Percentiles rank a stretch among this genome's conserved stretches.
Conservation (phyloP, 2,329 filamentous ascomycete species). For the Seiridium unicorne region DNA sequence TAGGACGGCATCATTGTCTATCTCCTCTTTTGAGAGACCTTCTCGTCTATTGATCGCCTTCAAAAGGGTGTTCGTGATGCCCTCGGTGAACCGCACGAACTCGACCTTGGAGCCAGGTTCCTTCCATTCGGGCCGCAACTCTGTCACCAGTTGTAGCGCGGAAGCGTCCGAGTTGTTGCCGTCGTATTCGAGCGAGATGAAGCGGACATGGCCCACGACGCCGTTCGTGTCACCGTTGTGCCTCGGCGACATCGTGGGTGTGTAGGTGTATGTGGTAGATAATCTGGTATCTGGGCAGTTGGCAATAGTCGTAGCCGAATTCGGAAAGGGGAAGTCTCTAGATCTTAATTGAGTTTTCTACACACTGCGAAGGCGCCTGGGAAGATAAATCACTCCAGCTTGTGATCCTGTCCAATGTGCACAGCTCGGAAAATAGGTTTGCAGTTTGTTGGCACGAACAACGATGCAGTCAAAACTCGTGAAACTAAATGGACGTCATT, state of each 20-base stretch:
- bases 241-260: constrained; percentile 21
- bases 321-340: too few species aligned
- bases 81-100: constrained; percentile 91
- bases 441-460: not conserved
- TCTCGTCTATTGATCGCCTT: constrained; percentile 71
- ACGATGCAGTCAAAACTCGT: not conserved
- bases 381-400: not conserved
- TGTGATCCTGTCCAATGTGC: not conserved
- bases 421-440: not conserved
- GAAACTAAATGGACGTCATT: constrained; percentile 3
- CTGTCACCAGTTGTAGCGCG: constrained; percentile 74
- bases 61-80: constrained; percentile 92
- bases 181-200: constrained; percentile 78
- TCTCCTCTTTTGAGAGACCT: constrained; percentile 60
- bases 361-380: too few species aligned
- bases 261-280: not conserved
- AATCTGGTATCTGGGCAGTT: too few species aligned
- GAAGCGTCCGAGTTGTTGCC: constrained; percentile 74
- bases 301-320: too few species aligned
- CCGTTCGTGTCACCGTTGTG: constrained; percentile 26
- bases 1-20: constrained; percentile 73
- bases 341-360: too few species aligned
- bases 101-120: constrained; percentile 71
- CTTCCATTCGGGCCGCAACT: constrained; percentile 82
- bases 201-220: constrained; percentile 47